phyloP scores from a whole-genome alignment of 2,329 filamentous ascomycete species.

The Botryotinia convoluta region DNA sequence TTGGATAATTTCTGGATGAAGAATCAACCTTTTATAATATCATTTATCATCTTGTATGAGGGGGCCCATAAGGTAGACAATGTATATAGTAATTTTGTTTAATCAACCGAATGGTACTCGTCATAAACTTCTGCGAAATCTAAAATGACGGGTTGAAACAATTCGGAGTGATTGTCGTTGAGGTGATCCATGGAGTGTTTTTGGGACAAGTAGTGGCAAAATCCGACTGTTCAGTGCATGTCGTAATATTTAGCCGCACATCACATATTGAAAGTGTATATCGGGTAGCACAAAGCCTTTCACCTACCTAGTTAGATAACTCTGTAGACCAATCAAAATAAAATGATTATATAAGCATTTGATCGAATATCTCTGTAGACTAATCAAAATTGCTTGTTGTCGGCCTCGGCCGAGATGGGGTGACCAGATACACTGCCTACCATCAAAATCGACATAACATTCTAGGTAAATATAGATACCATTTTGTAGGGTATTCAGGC shows the following conservation, averaged over 20 bases:
- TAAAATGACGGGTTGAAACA: background rate
- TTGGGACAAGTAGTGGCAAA: background rate
- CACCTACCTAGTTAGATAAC: background rate
- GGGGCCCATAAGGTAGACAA: background rate
- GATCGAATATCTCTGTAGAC: no score
- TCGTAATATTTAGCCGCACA: background rate
- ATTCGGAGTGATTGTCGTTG: no score
- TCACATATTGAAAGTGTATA: background rate
- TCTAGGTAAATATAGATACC: background rate
- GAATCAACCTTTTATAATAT: background rate
- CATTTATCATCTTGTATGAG: no score
- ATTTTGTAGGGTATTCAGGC: background rate
- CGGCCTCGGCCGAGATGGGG: background rate
- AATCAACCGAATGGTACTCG: background rate
- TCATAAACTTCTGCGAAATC: background rate
- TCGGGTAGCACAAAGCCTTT: background rate
- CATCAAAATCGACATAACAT: background rate
- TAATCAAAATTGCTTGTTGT: background rate
- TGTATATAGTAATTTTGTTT: background rate
- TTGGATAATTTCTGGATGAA: background rate
- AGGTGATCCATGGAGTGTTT: background rate
- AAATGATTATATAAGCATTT: background rate
- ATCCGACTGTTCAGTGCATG: background rate
- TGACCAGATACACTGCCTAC: background rate
- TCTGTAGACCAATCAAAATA: background rate